These are phyloP conservation scores for Termitomyces sp. DNA, from an alignment of 768 basidiomycete species.

Conservation along the genomic window DNA sequence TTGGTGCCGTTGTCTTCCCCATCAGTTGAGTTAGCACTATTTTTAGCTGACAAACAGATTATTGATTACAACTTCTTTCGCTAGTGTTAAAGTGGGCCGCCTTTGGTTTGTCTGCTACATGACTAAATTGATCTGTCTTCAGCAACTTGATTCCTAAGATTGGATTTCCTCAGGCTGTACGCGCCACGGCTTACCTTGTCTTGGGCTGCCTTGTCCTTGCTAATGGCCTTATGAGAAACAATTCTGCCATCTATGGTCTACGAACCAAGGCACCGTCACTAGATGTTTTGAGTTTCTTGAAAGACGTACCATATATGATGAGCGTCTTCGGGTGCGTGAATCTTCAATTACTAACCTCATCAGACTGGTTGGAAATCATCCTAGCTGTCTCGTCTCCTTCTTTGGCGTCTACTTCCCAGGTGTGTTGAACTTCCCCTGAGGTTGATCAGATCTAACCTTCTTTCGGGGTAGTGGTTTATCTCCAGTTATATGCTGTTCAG, in stretches of 20 bases:
- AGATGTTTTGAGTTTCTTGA: slow-evolving; percentile 21
- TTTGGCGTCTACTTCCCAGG: slow-evolving; percentile 16
- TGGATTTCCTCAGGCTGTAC: slow-evolving; percentile 29
- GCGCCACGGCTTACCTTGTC: slow-evolving; percentile 10
- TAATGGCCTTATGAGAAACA: slow-evolving; percentile 14
- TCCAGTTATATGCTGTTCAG: slow-evolving; percentile 21
- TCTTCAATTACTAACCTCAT: neutral
- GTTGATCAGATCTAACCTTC: neutral
- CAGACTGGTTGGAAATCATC: neutral
- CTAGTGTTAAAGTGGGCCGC: slow-evolving; percentile 22
- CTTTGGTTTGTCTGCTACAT: neutral
- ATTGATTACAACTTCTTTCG: neutral
- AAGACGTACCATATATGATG: slow-evolving; percentile 28
- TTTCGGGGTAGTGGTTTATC: slow-evolving; percentile 3
- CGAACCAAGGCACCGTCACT: slow-evolving; percentile 4
- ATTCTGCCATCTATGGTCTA: slow-evolving; percentile 9
- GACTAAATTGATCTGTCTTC: neutral
- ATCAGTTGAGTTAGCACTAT: slow-evolving; percentile 19
- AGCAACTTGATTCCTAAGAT: slow-evolving; percentile 20
- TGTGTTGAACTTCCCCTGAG: slow-evolving; percentile 5
- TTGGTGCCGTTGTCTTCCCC: slow-evolving; percentile 34
- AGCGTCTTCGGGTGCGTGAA: slow-evolving; percentile 25
- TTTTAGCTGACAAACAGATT: neutral
- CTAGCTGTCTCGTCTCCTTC: slow-evolving; percentile 3
- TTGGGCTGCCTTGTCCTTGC: slow-evolving; percentile 25